phyloP scores from a whole-genome alignment of 495 filamentous ascomycete species.

The Penicillium turbatum region DNA sequence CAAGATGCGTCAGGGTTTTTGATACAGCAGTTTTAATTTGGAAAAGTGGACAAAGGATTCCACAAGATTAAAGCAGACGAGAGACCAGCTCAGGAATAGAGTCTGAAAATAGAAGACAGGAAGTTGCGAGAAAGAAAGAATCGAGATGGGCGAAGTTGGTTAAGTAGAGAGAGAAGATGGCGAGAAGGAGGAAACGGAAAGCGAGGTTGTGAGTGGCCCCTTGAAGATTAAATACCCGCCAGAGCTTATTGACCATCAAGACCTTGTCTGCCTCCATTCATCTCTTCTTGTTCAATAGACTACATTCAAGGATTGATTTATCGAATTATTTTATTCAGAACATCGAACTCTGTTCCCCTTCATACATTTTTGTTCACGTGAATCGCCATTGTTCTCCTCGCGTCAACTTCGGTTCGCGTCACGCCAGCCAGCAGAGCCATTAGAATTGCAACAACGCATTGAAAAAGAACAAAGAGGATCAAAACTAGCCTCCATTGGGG shows the following conservation, averaged over 20 bases:
- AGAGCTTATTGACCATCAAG: neutral
- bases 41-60: neutral
- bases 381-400: neutral
- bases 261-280: neutral
- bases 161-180: neutral
- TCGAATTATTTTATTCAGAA: neutral
- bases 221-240: neutral
- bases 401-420: neutral
- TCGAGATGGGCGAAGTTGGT: neutral
- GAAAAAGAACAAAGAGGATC: neutral
- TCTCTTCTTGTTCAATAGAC: neutral
- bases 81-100: conserved; percentile 4
- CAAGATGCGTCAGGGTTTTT: neutral
- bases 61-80: neutral
- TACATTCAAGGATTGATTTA: neutral
- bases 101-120: neutral
- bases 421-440: neutral
- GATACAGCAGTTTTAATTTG: neutral
- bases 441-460: neutral
- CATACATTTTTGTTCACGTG: neutral
- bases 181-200: neutral
- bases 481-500: neutral
- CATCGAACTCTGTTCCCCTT: neutral
- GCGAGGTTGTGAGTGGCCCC: neutral
- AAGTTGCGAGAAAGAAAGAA: neutral